phyloP scores from a whole-genome alignment of 1,139 yeast genomes.

The Groenewaldozyma auringiensis region DNA sequence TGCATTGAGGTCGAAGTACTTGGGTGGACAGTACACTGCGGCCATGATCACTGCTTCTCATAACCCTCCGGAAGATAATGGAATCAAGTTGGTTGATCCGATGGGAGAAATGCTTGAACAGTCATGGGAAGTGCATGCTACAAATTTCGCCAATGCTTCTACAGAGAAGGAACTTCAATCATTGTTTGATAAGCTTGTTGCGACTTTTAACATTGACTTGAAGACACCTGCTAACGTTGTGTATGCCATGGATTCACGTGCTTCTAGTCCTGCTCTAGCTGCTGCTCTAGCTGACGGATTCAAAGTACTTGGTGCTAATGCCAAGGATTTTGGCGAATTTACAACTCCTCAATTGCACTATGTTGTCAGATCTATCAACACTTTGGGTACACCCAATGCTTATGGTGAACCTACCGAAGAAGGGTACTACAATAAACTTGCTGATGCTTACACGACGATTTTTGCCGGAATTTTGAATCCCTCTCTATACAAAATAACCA shows the following conservation, averaged over 20 bases:
- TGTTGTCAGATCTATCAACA: constrained; percentile 66
- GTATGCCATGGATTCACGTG: constrained; percentile 51
- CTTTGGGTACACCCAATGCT: constrained; percentile 33
- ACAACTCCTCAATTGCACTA: constrained; percentile 97
- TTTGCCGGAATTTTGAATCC: constrained; percentile 23
- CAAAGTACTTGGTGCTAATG: constrained; percentile 39
- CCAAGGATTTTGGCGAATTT: constrained; percentile 56
- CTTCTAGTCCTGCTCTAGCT: constrained; percentile 61
- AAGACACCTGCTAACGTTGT: constrained; percentile 37
- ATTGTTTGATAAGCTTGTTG: constrained; percentile 29
- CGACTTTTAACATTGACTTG: constrained; percentile 39
- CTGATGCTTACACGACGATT: constrained; percentile 39
- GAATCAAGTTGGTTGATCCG: constrained; percentile 94
- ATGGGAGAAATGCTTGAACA: constrained; percentile 84
- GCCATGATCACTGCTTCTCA: constrained; percentile 97
- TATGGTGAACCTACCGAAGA: constrained; percentile 60
- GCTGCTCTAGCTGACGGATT: constrained; percentile 64
- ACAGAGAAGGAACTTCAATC: constrained; percentile 31
- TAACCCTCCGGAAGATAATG: constrained; percentile 91
- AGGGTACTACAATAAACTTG: constrained; percentile 66
- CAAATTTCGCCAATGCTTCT: constrained; percentile 65
- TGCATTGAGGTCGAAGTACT: constrained; percentile 62
- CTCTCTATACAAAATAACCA: constrained; percentile 39
- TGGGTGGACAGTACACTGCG: constrained; percentile 57
- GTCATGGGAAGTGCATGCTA: constrained; percentile 79